Base-by-base conservation (phyloP, 495 filamentous ascomycete genomes). In the Aspergillus coremiiformis region DNA sequence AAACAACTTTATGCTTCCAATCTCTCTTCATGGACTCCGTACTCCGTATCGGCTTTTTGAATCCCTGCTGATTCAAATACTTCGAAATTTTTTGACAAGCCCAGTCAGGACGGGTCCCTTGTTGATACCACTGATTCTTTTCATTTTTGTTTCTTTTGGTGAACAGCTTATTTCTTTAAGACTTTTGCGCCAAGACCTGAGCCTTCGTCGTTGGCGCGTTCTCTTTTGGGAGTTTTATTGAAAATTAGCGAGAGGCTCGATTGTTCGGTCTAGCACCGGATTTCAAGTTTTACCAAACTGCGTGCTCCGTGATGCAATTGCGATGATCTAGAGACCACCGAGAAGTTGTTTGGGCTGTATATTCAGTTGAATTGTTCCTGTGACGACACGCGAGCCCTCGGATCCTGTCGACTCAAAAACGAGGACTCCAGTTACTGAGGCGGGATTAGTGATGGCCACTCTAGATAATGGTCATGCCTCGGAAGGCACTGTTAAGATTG, bases 401-500 rank as follows among this genome's bases (percentile, higher is more conserved):
- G 3, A 41, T 47, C 39, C 30, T 1, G 5, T 35, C 12, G 32
- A 35, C 37, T 41, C 15, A 41, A 41, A 41, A 41, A 20, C 15
- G 17, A 41, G 37, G 19, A 8, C 37, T 6, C 37, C 17, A 21
- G 21, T 41, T 41, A 17, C 17, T 17, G 17, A 41, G 37, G 37
- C 37, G 17, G 21, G n/a, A 12, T 41, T 21, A 41, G 37, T 29
- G 39, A 69, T 70, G 63, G 52, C 52, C 39, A 52, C 51, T 29
- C 17, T 44, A 39, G 62, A 67, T 49, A 70, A 69, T 60, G 68
- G 62, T 14, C 56, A 67, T 48, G 58, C 37, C n/a, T 22, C 58
- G 39, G 60, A 66, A 8, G 46, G 53, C 44, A 47, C 44, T 9
- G 44, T 57, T 26, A 66, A 62, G 22, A 21, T 50, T 26, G 52